Conservation (phyloP, 768 basidiomycete genomes). For the Suillus alpinus region DNA sequence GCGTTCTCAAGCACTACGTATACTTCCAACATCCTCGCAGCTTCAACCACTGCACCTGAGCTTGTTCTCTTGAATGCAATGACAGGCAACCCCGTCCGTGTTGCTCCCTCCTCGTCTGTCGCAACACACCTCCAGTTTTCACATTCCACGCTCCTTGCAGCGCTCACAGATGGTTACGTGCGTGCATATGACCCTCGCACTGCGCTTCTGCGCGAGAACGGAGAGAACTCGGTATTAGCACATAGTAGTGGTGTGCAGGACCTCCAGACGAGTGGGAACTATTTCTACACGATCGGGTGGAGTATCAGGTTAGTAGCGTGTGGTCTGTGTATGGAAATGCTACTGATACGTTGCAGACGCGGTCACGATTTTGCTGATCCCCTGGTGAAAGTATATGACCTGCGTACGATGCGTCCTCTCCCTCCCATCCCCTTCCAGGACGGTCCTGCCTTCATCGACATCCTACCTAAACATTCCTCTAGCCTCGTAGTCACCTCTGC, state of each 20-base stretch:
- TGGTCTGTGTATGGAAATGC: background rate
- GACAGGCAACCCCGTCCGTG: constrained; percentile 63
- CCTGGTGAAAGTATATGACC: constrained; percentile 88
- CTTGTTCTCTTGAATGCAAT: constrained; percentile 70
- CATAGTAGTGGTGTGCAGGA: constrained; percentile 83
- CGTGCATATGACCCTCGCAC: constrained; percentile 72
- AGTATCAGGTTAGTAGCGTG: constrained; percentile 61
- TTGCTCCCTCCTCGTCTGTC: constrained; percentile 52
- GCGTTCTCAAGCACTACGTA: constrained; percentile 47
- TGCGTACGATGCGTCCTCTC: constrained; percentile 78
- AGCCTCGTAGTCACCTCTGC: constrained; percentile 73
- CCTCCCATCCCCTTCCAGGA: constrained; percentile 85
- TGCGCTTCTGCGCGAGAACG: constrained; percentile 44
- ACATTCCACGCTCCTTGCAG: constrained; percentile 62
- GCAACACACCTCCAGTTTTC: constrained; percentile 67
- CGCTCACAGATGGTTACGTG: constrained; percentile 70
- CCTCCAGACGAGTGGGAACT: constrained; percentile 74
- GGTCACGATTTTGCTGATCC: constrained; percentile 87
- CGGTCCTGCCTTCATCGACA: constrained; percentile 81
- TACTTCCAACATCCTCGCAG: constrained; percentile 56
- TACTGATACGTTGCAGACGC: constrained; percentile 49
- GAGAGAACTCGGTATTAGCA: constrained; percentile 63
- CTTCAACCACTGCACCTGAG: constrained; percentile 57
- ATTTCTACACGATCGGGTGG: constrained; percentile 84
- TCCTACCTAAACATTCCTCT: constrained; percentile 74